Base-by-base conservation (phyloP, 768 basidiomycete species). In the Boletus rubescentipes region DNA sequence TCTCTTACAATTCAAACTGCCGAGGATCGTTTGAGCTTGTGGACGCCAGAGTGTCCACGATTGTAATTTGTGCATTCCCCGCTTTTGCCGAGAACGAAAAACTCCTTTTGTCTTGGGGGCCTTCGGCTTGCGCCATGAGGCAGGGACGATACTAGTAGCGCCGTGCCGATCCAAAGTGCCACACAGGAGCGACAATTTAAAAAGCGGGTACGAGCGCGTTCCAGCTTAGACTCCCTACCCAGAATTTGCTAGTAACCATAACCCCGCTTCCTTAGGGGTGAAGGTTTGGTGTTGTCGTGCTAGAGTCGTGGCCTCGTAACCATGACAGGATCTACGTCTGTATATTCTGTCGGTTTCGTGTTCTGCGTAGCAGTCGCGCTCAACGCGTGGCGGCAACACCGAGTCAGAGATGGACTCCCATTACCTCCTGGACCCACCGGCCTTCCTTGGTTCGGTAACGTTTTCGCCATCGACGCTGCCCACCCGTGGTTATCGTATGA, bases 351-450 rank as follows among this genome's bases (percentile, higher is more conserved):
- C 29, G 45, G 53, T 32, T 10, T 59, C 35, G 16, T 42, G 32
- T 11, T 62, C 14, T 56, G 46, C 14, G n/a, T 36, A 3, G 49
- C 36, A 14, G 16, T 56, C 8, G 34, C 20, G 15, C 23, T 68
- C 43, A 44, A 35, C 9, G 30, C 2, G 5, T 70, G 67, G 68
- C 45, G 56, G 39, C 37, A 46, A 29, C 37, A 39, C 23, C 54
- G 45, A 26, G 47, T 43, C 41, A 56, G 61, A 38, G 30, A 39
- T 12, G 62, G 65, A 4, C 50, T 62, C 43, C 65, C 75, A 9
- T 72, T 81, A 15, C 78, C 78, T 32, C 79, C 78, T 16, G 84
- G 83, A 14, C 84, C 84, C 0, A 75, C 68, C 48, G 77, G 78
- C 39, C 68, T 84, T 36, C 72, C 70, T 2, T 47, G 73, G 23